Base-by-base conservation (phyloP, 2,329 filamentous ascomycete species). In the Herpotrichia juniperi region DNA sequence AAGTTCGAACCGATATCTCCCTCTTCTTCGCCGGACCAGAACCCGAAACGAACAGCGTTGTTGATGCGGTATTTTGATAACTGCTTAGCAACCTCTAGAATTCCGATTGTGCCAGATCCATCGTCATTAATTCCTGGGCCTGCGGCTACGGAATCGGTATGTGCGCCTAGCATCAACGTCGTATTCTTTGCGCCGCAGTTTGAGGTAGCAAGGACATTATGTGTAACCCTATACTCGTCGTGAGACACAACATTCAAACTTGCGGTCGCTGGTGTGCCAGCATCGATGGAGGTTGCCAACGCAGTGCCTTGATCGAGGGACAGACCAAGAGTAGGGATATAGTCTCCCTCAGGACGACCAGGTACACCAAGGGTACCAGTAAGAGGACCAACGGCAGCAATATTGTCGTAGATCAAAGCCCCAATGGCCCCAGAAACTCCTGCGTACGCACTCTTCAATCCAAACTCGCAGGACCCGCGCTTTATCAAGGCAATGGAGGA, bases 391-490 rank as follows among this genome's bases (percentile, higher is more conserved):
- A 4, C 24, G n/a, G 84, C 88, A 1, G 81, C 74, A 2, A 85
- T 84, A 59, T 87, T 88, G 77, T 93, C 91, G 75, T 90, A 93
- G 44, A 94, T 79, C 12, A 94, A 75, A 1, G 87, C 88, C 1
- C 86, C 90, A 3, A 84, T 72, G 4, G 90, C 90, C 17, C 89
- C 88, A 1, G 88, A 88, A 43, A 78, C 79, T 35, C 86, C 87
- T 5, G 90, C 89, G 12, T 83, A 76, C 47, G 80, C 81, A 1
- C 87, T 87, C 76, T 94, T 94, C 53, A 80, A 74, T 10, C 86
- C 88, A 61, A 93, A 94, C 7, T 84, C 61, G 67, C 90, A 94
- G 1, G 74, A 79, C 47, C 90, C 90, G 49, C 90, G 86, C 25
- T 80, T 78, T 57, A 94, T 81, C 31, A 94, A 78, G 9, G 87